These are phyloP conservation scores for Scedosporium apiospermum DNA, from an alignment of 2,329 filamentous ascomycete genomes.

Conservation along the genomic window DNA sequence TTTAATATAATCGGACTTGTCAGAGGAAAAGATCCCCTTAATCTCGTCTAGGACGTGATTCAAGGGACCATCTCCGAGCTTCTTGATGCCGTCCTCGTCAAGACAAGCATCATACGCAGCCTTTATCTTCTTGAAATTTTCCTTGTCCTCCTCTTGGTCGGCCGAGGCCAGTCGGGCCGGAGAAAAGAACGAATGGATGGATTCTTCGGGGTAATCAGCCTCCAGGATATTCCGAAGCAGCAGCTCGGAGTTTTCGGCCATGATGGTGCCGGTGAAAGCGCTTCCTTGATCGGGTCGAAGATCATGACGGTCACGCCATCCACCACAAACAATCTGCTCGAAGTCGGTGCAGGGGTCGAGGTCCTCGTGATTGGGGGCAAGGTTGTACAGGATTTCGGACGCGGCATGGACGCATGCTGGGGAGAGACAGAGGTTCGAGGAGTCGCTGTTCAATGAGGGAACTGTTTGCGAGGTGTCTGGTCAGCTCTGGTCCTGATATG, in stretches of 20 bases:
- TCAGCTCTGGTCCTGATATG: background rate
- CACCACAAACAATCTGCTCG: constrained; percentile 57
- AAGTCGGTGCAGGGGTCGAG: constrained; percentile 63
- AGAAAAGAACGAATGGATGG: constrained; percentile 8
- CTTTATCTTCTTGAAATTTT: constrained; percentile 59
- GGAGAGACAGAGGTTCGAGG: constrained; percentile 13
- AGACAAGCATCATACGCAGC: constrained; percentile 57
- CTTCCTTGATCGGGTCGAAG: constrained; percentile 54
- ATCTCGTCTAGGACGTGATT: constrained; percentile 39
- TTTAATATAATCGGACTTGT: constrained; percentile 18
- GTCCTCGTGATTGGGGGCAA: constrained; percentile 38
- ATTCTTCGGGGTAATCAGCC: constrained; percentile 38
- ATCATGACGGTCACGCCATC: constrained; percentile 55
- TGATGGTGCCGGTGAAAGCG: constrained; percentile 49
- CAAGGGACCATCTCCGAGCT: constrained; percentile 46
- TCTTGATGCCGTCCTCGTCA: constrained; percentile 47
- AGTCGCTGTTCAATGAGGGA: background rate
- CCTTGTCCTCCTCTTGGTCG: constrained; percentile 34
- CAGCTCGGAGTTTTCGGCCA: constrained; percentile 50
- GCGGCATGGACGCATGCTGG: constrained; percentile 20
- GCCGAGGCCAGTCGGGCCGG: background rate
- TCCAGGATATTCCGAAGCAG: constrained; percentile 55
- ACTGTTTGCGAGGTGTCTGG: background rate
- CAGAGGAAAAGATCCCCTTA: constrained; percentile 15
- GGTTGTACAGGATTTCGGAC: constrained; percentile 18